phyloP scores from a whole-genome alignment of 164 flowering plant genomes.

The Platanus orientalis region DNA sequence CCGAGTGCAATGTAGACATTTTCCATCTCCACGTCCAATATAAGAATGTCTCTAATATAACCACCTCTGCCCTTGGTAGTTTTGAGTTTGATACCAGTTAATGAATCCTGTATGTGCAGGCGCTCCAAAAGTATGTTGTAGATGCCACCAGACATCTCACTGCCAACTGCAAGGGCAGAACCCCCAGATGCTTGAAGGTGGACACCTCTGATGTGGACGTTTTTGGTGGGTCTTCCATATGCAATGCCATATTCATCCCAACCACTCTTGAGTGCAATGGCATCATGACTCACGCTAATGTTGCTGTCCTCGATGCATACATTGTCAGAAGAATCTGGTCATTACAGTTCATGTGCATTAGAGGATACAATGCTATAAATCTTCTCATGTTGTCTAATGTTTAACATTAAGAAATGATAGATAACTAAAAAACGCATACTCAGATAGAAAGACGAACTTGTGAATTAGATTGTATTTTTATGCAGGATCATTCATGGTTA shows the following conservation, averaged over 20 bases:
- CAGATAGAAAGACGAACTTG: no score
- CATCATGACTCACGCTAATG: slow-evolving; percentile 59
- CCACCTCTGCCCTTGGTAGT: slow-evolving; percentile 64
- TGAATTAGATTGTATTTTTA: no score
- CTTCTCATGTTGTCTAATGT: no score
- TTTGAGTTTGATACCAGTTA: slow-evolving; percentile 38
- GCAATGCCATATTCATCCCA: slow-evolving; percentile 80
- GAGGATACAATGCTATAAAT: no score
- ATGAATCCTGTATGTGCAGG: slow-evolving; percentile 35
- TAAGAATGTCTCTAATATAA: slow-evolving; percentile 34
- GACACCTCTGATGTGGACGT: slow-evolving; percentile 39
- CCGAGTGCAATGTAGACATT: slow-evolving; percentile 39
- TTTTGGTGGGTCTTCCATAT: slow-evolving; percentile 44
- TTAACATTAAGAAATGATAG: no score
- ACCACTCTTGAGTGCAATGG: slow-evolving; percentile 66
- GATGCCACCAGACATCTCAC: slow-evolving; percentile 84
- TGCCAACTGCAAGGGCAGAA: slow-evolving; percentile 61
- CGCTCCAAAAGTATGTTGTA: slow-evolving; percentile 39
- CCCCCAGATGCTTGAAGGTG: slow-evolving; percentile 41
- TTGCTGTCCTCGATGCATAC: slow-evolving; percentile 64
- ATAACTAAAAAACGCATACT: no score
- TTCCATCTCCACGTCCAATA: slow-evolving; percentile 39
- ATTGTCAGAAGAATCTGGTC: slow-evolving; percentile 60
- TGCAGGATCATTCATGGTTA: no score
- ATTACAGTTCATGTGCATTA: background rate